Evolutionary conservation across 805 yeast species (phyloP), one percentile per base, ranked within the genome.

Genomic region (Debaryomyces hansenii): DNA sequence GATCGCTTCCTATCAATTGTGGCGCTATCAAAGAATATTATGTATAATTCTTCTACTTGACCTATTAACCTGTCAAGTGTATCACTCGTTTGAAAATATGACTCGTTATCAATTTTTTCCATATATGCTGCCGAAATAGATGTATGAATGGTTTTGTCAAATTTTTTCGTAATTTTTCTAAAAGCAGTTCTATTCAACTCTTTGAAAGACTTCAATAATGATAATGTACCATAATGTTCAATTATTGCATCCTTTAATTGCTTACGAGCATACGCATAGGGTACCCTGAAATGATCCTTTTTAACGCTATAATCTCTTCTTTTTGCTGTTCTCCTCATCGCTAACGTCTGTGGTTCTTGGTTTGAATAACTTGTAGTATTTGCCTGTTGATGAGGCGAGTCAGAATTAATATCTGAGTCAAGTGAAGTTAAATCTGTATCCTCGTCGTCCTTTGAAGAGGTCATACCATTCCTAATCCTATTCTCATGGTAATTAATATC

Each of bases 101-200:
- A 63, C 9, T 52, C 50, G 3, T 60, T 54, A 50, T 83, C 82
- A 5, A 87, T 77, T 44, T 78, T 79, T 16, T 72, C 73, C 82
- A 84, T 75, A 58, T 82, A 89, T 2, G 61, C 50, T 0, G 68
- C 62, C 10, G 80, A 70, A 4, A 76, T 53, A 1, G 69, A 54
- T 8, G 79, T 69, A 10, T 70, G 60, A 2, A 84, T 75, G 4
- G 84, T 75, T 58, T 94, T 94, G 66, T 94, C 99, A 61, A 82
- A 91, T 63, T 94, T 94, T 60, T 94, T 94, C 48, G 90, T 75
- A 57, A 94, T 83, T 58, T 94, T 94, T 43, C 96, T 78, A 57
- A 91, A 82, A 0, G 95, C 99, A 0, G 96, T 90, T 27, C 90
- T 75, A 65, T 94, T 94, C 55, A 91, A 65, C 40, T 84, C 72